These are phyloP conservation scores for Coemansia sp. DNA, from an alignment of 192 early-diverging fungal species.

Conservation along the genomic window DNA sequence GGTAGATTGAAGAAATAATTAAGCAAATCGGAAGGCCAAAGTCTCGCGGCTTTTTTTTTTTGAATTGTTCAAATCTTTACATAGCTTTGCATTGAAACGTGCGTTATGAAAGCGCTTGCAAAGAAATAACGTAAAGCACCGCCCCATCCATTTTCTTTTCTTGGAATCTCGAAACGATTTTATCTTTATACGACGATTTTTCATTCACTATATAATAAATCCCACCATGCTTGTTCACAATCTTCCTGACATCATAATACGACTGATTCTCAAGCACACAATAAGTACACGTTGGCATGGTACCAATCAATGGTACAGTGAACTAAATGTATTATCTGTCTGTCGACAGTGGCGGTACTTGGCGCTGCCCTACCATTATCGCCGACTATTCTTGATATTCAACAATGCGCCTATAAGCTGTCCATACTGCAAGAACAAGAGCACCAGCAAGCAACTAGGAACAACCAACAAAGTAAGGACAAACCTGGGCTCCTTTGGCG, in stretches of 20 bases:
- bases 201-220: no score
- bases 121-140: no score
- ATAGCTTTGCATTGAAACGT: no score
- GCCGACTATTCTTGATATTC: not conserved
- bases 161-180: no score
- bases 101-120: no score
- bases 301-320: not conserved
- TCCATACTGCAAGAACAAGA: not conserved
- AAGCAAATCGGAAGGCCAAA: no score
- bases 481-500: not conserved
- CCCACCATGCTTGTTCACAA: not conserved
- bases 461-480: not conserved
- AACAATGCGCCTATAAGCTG: not conserved
- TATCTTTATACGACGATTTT: no score
- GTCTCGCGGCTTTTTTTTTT: no score
- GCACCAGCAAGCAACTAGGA: not conserved
- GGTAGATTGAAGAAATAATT: no score
- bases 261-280: not conserved
- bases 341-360: slow-evolving; percentile 5
- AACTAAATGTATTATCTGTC: not conserved
- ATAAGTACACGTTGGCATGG: not conserved
- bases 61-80: no score
- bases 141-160: no score
- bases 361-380: not conserved
- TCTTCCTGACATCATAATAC: slow-evolving; percentile 1